Evolutionary conservation across 768 basidiomycete genomes (phyloP).

Genomic region (Suillus hirtellus): DNA sequence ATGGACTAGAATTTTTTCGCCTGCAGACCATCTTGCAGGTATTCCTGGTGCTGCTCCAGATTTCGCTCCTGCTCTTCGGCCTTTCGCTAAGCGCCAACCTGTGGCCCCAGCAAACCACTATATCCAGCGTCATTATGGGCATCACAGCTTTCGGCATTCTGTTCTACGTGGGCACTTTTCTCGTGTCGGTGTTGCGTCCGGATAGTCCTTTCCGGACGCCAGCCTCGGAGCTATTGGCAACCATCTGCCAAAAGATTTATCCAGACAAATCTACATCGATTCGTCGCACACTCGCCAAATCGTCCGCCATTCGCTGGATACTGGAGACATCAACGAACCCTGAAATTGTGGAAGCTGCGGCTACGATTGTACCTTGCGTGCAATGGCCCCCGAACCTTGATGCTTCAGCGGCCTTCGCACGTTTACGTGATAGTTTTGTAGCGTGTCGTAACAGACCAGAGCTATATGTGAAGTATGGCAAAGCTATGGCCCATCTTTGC

Average conservation of each 20-base stretch:
- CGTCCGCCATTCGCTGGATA: slow-evolving; percentile 17
- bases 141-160: not conserved
- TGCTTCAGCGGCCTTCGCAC: not conserved
- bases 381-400: not conserved
- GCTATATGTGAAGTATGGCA: not conserved
- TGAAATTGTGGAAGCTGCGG: not conserved
- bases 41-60: not conserved
- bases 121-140: no score
- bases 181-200: not conserved
- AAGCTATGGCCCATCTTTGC: not conserved
- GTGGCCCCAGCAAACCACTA: not conserved
- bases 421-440: not conserved
- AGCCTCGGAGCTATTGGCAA: not conserved
- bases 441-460: not conserved
- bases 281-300: not conserved
- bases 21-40: not conserved
- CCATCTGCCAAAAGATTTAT: not conserved
- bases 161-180: not conserved
- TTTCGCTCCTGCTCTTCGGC: not conserved
- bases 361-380: not conserved
- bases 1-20: not conserved
- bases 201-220: not conserved
- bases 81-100: not conserved
- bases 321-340: slow-evolving; percentile 17
- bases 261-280: no score